Evolutionary conservation across 2,329 filamentous ascomycete genomes (phyloP), one percentile per base, ranked within the genome.

Genomic region (Arthrobotrys musiformis): DNA sequence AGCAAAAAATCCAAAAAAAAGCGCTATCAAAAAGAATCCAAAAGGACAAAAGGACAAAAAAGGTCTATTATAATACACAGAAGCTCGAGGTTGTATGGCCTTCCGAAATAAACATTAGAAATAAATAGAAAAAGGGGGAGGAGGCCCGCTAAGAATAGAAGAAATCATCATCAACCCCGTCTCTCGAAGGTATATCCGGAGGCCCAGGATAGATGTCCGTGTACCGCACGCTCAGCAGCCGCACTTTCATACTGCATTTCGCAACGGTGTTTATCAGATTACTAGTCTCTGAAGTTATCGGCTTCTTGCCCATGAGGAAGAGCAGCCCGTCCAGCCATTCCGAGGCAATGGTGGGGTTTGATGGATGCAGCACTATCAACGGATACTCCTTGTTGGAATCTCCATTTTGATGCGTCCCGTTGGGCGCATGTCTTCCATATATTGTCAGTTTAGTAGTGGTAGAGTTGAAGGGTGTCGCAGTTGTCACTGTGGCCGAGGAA

Each of bases 321-420:
- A 98, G 87, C 79, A 99, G 85, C 0, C 95, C 95, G 83, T 99
- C 95, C 4, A 99, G 87, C 95, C 95, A 99, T 84, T 99, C 95
- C 0, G 93, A 96, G 8, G 95, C 95, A 56, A 95, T 85, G 79
- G 90, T 92, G 82, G 95, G 91, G 73, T 90, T 92, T 74, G 90
- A 86, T 4, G 94, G 94, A 83, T 93, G 90, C 63, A 99, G 87
- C n/a, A 91, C 92, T 66, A 99, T 86, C 22, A 98, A 88, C 0
- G 92, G 87, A 61, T 89, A 86, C 83, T 98, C 95, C 79, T 88
- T 88, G 79, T 79, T 40, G 77, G 80, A 42, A 74, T 80, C 82
- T 66, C 79, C 42, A 73, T 73, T 81, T 82, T 80, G 81, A 82
- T 54, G 79, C 70, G 26, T 58, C 77, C 37, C 83, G 82, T 22